Evolutionary conservation across 345 rosid genomes (phyloP), one percentile per base, ranked within the genome.

Genomic region (Abelmoschus esculentus): DNA sequence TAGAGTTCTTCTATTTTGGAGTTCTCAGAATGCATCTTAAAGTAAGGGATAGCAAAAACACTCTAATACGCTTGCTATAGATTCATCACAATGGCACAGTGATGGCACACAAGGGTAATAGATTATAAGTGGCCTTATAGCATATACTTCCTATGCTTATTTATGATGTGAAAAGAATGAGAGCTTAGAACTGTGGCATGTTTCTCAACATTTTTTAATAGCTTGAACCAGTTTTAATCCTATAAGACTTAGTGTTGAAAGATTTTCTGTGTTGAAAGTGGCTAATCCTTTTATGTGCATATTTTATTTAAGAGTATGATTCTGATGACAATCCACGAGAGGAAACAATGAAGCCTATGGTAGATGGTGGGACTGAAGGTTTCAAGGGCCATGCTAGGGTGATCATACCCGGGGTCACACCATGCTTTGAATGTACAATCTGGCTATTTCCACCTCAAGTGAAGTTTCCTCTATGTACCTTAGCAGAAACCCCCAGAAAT

Each of bases 401-500:
- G 67, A 90, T 95, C 40, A 9, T 90, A 66, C 99, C 96, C 10
- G 99, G 99, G 22, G 68, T 82, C 73, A 90, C 98, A 1, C 99
- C 98, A 3, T 95, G 99, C 80, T 95, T 95, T 57, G 96, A 91
- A 77, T 90, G 98, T 81, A 87, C 93, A 22, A 91, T 95, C 74
- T 91, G 96, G 93, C 96, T 90, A 72, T 91, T 95, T 72, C 98
- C 98, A 2, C 98, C 99, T 76, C 98, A 95, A 88, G 99, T 95
- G 76, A 95, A 95, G 84, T 91, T 95, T 85, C 98, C 99, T 50
- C 61, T 91, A 60, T 95, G 99, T 77, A 91, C 98, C 60, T 92
- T 95, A n/a, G 99, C 99, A 8, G 98, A 95, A 82, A 95, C 98
- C 26, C 98, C 98, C 14, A 85, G 99, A 73, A 95, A 84, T 57